These are phyloP conservation scores for Quercus variabilis DNA, from an alignment of 306 rosid species.

Conservation along the genomic window DNA sequence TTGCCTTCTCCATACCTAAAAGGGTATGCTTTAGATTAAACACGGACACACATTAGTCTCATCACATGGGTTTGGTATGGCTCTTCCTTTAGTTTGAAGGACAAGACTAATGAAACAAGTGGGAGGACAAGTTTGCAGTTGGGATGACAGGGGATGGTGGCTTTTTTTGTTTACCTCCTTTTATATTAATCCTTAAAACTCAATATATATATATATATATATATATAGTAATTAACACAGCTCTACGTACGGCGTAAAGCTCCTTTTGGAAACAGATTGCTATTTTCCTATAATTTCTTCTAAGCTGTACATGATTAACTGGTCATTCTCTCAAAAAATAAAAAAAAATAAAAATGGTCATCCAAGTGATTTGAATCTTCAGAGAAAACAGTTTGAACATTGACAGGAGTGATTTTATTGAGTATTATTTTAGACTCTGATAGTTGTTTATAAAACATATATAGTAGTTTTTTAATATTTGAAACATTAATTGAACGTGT, in stretches of 20 bases:
- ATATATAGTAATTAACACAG: not conserved
- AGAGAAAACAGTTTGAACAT: slow-evolving; percentile 9
- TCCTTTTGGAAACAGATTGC: not conserved
- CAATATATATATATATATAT: no score
- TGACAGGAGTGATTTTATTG: not conserved
- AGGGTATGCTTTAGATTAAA: not conserved
- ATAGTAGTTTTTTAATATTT: not conserved
- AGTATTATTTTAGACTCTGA: slow-evolving; percentile 19
- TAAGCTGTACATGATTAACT: not conserved
- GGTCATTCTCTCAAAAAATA: not conserved
- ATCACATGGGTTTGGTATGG: not conserved
- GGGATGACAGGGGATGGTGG: not conserved
- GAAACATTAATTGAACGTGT: not conserved
- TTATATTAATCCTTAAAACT: not conserved
- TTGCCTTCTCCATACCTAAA: no score
- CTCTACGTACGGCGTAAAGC: no score
- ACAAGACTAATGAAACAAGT: not conserved
- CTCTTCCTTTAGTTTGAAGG: not conserved
- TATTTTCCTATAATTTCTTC: not conserved
- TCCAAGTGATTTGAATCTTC: slow-evolving; percentile 19
- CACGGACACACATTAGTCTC: not conserved
- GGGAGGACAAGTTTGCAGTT: slow-evolving; percentile 7
- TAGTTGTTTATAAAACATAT: not conserved
- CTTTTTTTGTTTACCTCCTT: not conserved
- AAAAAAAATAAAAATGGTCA: no score